phyloP scores from a whole-genome alignment of 257 asterid genomes.

The Solanum virginianum region DNA sequence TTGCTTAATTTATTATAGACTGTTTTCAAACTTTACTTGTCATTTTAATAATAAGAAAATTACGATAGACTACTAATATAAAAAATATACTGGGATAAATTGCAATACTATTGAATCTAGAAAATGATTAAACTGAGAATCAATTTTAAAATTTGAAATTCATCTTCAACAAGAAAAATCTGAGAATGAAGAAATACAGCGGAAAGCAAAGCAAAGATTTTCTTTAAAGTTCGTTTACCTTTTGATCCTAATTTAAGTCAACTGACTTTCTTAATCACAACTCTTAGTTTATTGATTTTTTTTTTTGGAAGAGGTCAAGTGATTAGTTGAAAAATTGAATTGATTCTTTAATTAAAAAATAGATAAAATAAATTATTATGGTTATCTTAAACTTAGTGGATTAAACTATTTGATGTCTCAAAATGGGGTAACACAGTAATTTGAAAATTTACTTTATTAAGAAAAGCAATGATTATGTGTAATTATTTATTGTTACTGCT shows the following conservation, averaged over 20 bases:
- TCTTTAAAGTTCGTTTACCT: neutral
- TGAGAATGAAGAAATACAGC: neutral
- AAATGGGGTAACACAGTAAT: neutral
- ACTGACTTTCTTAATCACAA: neutral
- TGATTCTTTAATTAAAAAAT: neutral
- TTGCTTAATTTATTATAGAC: too few species aligned
- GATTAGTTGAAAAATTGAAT: neutral
- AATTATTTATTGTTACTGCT: neutral
- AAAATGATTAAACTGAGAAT: neutral
- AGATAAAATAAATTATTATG: neutral
- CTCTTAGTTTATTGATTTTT: neutral
- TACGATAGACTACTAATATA: neutral
- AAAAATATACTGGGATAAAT: neutral
- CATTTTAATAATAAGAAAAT: neutral
- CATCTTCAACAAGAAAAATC: neutral
- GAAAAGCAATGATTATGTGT: neutral
- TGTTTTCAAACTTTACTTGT: too few species aligned
- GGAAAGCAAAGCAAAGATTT: neutral
- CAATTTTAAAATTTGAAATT: neutral
- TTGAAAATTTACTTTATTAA: neutral
- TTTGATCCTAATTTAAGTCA: neutral
- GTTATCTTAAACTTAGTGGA: neutral
- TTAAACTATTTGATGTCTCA: neutral
- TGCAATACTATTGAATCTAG: neutral
- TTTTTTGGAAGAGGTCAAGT: neutral